Percentiles rank a stretch among this genome's conserved stretches.
Evolutionary conservation across 2,329 filamentous ascomycete genomes (phyloP).

Genomic region (Aspergillus texensis): DNA sequence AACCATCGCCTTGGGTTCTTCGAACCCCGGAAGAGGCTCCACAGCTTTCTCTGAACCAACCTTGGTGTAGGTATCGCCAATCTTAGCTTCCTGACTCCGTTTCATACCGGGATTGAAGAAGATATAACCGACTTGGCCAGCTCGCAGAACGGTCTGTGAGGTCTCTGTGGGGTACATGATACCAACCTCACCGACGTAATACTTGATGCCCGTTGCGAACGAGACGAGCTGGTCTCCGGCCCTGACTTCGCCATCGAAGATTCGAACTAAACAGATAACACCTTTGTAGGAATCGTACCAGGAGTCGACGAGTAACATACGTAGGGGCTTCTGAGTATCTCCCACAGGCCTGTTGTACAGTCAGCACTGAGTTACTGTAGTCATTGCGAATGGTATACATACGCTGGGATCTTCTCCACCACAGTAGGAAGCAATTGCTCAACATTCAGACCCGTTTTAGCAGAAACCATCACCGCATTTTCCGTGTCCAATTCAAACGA

Average conservation of each 20-base stretch:
- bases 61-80: slow-evolving; percentile 91
- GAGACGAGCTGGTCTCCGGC: slow-evolving; percentile 86
- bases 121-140: slow-evolving; percentile 94
- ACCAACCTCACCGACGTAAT: slow-evolving; percentile 92
- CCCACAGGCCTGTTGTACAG: slow-evolving; percentile 62
- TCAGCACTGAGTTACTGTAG: slow-evolving; percentile 21
- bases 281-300: slow-evolving; percentile 98
- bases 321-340: slow-evolving; percentile 70
- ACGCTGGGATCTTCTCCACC: slow-evolving; percentile 78
- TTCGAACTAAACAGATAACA: slow-evolving; percentile 83
- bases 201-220: slow-evolving; percentile 84
- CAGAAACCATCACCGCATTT: slow-evolving; percentile 77
- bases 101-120: slow-evolving; percentile 99
- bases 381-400: slow-evolving; percentile 25
- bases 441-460: slow-evolving; percentile 92
- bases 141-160: slow-evolving; percentile 75
- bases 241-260: slow-evolving; percentile 84
- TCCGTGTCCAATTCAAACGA: slow-evolving; percentile 85
- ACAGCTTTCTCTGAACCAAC: slow-evolving; percentile 76
- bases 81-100: slow-evolving; percentile 88
- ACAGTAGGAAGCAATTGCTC: slow-evolving; percentile 80
- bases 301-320: slow-evolving; percentile 89
- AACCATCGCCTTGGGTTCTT: slow-evolving; percentile 98
- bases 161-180: slow-evolving; percentile 93
- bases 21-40: slow-evolving; percentile 84